phyloP scores from a whole-genome alignment of 768 basidiomycete genomes.

The Hygrophoropsis aurantiaca region DNA sequence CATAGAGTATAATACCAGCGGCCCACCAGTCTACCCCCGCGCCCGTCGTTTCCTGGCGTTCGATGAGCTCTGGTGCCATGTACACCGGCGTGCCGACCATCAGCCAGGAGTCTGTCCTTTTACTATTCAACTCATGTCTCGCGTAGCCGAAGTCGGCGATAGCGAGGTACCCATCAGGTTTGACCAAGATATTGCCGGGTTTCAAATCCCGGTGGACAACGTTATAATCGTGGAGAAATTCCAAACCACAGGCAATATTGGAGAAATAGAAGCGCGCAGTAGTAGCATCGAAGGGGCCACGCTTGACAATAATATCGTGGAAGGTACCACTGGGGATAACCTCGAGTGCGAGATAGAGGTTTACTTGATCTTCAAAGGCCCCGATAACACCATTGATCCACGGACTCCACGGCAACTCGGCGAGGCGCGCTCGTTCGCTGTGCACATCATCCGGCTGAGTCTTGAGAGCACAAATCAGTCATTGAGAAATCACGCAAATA shows the following conservation, averaged over 20 bases:
- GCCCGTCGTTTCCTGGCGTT: conserved; percentile 21
- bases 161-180: conserved; percentile 53
- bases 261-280: conserved; percentile 51
- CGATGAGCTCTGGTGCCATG: conserved; percentile 48
- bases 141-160: conserved; percentile 54
- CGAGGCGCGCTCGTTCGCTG: conserved; percentile 42
- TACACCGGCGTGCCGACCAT: conserved; percentile 46
- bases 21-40: conserved; percentile 56
- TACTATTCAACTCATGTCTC: conserved; percentile 16
- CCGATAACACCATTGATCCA: conserved; percentile 50
- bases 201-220: conserved; percentile 58
- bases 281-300: conserved; percentile 30
- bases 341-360: conserved; percentile 54
- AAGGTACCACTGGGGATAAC: conserved; percentile 46
- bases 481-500: conserved; percentile 2
- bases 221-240: conserved; percentile 43
- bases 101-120: conserved; percentile 26
- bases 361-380: conserved; percentile 44
- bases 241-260: conserved; percentile 51
- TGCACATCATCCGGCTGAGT: conserved; percentile 30
- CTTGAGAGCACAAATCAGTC: conserved; percentile 12
- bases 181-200: conserved; percentile 57
- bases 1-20: conserved; percentile 48
- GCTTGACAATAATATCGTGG: conserved; percentile 32
- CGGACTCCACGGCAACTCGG: conserved; percentile 49